Conservation (phyloP, 352 stramenopile genomes). For the Phytophthora chlamydospora region DNA sequence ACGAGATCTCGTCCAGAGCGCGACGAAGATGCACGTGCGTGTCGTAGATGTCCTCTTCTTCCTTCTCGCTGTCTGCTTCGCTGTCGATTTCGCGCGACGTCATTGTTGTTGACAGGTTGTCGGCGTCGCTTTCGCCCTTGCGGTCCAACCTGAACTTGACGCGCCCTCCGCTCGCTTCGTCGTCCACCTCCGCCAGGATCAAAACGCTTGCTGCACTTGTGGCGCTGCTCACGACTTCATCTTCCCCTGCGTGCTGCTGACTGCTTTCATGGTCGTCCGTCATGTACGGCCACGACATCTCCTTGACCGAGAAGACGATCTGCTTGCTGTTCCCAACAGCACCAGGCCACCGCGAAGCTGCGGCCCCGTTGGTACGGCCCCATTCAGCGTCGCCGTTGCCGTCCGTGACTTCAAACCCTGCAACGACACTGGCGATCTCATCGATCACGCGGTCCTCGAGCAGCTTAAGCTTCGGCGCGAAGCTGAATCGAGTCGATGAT, state of each 20-base stretch:
- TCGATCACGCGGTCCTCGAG: conserved; percentile 78
- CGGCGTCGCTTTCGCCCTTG: conserved; percentile 24
- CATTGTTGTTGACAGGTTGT: neutral
- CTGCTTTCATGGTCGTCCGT: conserved; percentile 26
- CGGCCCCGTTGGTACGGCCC: conserved; percentile 16
- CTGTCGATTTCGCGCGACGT: conserved; percentile 7
- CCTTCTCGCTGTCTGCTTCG: conserved; percentile 18
- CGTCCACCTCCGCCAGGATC: conserved; percentile 72
- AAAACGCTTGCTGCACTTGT: conserved; percentile 58
- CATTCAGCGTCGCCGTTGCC: conserved; percentile 28
- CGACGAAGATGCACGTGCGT: conserved; percentile 74
- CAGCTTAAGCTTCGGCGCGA: conserved; percentile 59
- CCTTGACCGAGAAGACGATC: conserved; percentile 75
- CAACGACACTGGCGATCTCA: conserved; percentile 70
- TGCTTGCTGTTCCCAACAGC: conserved; percentile 54
- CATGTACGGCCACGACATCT: conserved; percentile 84
- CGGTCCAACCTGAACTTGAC: conserved; percentile 80
- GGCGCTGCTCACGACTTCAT: conserved; percentile 26
- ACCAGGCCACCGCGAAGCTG: conserved; percentile 29
- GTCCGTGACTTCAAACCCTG: conserved; percentile 62
- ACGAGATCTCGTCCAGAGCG: conserved; percentile 68
- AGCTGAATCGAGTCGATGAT: conserved; percentile 28
- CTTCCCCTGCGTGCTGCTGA: conserved; percentile 29
- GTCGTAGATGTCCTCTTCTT: conserved; percentile 56
- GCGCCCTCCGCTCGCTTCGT: conserved; percentile 57